A percentile compares a stretch with the other conserved stretches of the same genome.
These are phyloP conservation scores for Penicillium cosmopolitanum DNA, from an alignment of 495 filamentous ascomycete species.

Conservation along the genomic window DNA sequence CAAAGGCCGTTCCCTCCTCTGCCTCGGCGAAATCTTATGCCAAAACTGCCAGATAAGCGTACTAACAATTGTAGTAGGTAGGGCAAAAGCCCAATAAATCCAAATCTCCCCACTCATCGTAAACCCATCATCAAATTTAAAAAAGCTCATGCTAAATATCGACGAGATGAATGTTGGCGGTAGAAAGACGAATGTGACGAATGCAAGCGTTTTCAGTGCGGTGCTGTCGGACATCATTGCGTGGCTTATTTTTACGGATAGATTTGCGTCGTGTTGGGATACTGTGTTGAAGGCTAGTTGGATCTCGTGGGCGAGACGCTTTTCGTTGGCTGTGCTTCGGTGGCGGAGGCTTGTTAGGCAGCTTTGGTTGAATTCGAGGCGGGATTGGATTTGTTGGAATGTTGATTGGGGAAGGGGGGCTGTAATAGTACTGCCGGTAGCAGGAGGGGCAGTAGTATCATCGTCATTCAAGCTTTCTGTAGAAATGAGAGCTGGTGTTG, in stretches of 20 bases:
- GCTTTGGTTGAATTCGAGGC: conserved; percentile 15
- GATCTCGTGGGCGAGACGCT: conserved; percentile 49
- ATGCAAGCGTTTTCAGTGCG: conserved; percentile 38
- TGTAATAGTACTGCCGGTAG: not conserved
- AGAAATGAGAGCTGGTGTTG: not conserved
- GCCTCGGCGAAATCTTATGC: conserved; percentile 19
- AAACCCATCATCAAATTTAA: conserved; percentile 32
- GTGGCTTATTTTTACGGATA: conserved; percentile 37
- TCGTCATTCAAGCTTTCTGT: not conserved
- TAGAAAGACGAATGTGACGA: conserved; percentile 39
- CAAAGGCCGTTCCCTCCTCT: not conserved
- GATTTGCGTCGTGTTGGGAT: conserved; percentile 39
- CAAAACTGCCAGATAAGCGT: conserved; percentile 29
- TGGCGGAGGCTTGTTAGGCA: conserved; percentile 39
- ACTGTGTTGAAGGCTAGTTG: conserved; percentile 42
- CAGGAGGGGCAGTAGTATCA: not conserved
- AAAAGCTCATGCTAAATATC: conserved; percentile 44
- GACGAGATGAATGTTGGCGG: conserved; percentile 45
- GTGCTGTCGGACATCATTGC: conserved; percentile 42
- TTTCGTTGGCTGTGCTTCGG: conserved; percentile 44
- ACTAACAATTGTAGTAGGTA: conserved; percentile 33
- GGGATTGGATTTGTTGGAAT: conserved; percentile 5
- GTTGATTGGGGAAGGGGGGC: no score
- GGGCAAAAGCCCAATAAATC: conserved; percentile 41
- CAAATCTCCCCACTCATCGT: conserved; percentile 29